phyloP scores from a whole-genome alignment of 2,329 filamentous ascomycete genomes.

The Didymella glomerata region DNA sequence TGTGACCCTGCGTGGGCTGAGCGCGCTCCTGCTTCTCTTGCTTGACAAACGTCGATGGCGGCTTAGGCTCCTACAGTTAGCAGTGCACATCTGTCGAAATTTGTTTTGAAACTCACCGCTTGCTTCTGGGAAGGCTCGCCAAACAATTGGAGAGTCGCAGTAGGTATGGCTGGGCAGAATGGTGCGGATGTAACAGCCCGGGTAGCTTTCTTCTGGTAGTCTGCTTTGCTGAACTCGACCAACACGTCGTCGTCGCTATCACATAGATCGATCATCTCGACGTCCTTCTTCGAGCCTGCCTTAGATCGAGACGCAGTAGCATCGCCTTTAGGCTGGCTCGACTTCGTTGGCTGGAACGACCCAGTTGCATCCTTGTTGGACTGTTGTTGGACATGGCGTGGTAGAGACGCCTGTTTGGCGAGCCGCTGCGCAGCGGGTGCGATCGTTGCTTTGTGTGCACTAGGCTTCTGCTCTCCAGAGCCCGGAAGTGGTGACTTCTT shows the following conservation, averaged over 20 bases:
- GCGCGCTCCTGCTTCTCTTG: neutral
- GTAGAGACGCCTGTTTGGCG: neutral
- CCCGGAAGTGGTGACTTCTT: neutral
- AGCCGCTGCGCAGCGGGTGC: neutral
- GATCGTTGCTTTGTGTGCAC: neutral
- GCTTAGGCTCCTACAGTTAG: neutral
- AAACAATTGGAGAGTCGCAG: slow-evolving; percentile 1
- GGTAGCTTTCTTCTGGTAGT: neutral
- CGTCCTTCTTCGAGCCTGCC: neutral
- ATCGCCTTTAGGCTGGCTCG: neutral
- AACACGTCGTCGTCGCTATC: slow-evolving; percentile 6
- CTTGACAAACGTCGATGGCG: neutral
- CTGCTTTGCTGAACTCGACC: slow-evolving; percentile 1
- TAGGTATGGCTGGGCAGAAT: neutral
- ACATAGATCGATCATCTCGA: neutral
- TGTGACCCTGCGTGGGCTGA: neutral
- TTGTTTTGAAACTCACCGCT: neutral
- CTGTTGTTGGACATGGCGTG: neutral
- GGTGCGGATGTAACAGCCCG: neutral
- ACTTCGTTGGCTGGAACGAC: neutral
- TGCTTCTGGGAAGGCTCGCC: neutral
- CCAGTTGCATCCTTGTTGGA: neutral
- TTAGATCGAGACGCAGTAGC: neutral
- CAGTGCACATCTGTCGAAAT: neutral
- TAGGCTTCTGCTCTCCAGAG: neutral